Evolutionary conservation across 2,329 filamentous ascomycete genomes (phyloP), one percentile per base, ranked within the genome.

Genomic region (Cordyceps pruinosa): DNA sequence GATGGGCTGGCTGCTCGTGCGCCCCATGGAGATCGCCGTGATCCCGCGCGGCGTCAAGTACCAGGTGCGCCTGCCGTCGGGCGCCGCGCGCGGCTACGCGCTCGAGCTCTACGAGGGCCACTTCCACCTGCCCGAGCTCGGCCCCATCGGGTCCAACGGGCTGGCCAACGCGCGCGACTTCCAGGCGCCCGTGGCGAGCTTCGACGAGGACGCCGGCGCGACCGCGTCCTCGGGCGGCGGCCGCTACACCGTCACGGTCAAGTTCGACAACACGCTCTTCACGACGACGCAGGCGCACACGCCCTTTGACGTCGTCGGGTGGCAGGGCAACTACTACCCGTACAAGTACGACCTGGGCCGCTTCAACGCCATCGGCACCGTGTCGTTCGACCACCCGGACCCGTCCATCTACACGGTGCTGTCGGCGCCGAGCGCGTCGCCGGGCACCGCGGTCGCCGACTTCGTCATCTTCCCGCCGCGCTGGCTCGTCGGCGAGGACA

Each of bases 311-410:
- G 82, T 92, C 0, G 88, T 90, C 3, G 87, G 85, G 3, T 92
- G 88, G 88, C 88, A 92, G 66, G 88, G 88, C 45, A 88, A 84
- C 61, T 91, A 90, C 72, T 87, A 87, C 60, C 88, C 88, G 0
- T 90, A 84, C 79, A 92, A 92, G 72, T 92, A 92, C 73, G 88
- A 91, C 65, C 78, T 92, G 1, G 86, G 85, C 26, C 83, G 87
- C 32, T 92, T 90, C 77, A 88, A 86, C 72, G 84, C 83, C 44
- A 84, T 92, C 45, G 88, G 88, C 21, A 84, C 79, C 56, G 84
- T 89, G 62, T 87, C 83, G 8, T 89, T 83, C 66, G 88, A 92
- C 69, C 88, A 92, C 66, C 87, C 87, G 1, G 88, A 92, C 66
- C 88, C 88, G 0, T 85, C 81, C 61, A 90, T 92, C 69, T 92